Base-by-base conservation (phyloP, 495 filamentous ascomycete genomes). In the Aspergillus avenaceus region DNA sequence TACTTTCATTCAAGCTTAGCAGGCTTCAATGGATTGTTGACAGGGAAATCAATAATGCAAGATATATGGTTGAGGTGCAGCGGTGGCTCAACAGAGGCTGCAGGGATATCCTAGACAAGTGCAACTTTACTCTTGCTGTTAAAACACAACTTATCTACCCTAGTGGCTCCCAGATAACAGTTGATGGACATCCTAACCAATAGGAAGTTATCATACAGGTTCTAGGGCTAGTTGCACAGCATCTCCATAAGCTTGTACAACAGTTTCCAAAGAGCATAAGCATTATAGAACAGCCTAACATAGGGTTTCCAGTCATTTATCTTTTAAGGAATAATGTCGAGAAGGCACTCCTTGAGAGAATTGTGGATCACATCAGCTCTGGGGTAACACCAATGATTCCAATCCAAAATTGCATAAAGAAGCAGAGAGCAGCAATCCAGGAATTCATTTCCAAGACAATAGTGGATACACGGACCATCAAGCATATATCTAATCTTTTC, bases 131-230 rank as follows among this genome's bases (percentile, higher is more conserved):
- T 31, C 72, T 86, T 6, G 78, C 72, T 44, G 73, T 76, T 7
- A 76, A 72, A 38, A 79, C 77, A 11, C 80, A 86, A 50, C 59
- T 87, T 0, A 77, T 88, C n/a, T 90, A 89, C 53, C 83, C 84
- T 0, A 80, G 83, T 49, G 85, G 86, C n/a, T 49, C 56, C 0
- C 81, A 84, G 47, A 47, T 61, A 11, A 50, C 73, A 0, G 70
- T 83, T 3, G 83, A 87, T 16, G 66, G 77, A 7, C 77, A 75
- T 48, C 82, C 83, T 0, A 58, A 73, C 13, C 69, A 85, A 29
- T 90, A 85, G 86, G 58, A 53, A 0, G 56, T 78, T 1, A 74
- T 80, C 26, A 77, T 86, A 24, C 41, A 67, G 3, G 56, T 87
- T 0, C 65, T 87, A 1, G 53, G 59, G 9, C 47, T 80, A 2